Base-by-base conservation (phyloP, 805 yeast genomes). In the Kuraishia piskuri region DNA sequence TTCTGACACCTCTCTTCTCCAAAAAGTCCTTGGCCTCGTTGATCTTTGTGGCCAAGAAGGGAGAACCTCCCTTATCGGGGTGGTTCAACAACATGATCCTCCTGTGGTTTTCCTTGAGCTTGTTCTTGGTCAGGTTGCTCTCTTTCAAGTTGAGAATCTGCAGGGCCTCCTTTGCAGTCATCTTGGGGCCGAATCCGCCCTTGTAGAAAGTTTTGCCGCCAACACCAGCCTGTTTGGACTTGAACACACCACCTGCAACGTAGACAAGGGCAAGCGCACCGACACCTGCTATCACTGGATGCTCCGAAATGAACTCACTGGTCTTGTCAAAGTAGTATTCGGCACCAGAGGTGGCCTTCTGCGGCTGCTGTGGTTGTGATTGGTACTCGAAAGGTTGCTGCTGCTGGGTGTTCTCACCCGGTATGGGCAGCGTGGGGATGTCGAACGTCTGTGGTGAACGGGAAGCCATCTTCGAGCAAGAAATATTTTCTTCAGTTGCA, bases 1-100 rank as follows among this genome's bases (percentile, higher is more conserved):
- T 49, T 22, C 51, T 49, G 19, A 49, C 49, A 17, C 83, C 84
- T 64, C 84, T 78, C 67, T 84, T 84, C 55, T 82, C 84, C 65
- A 88, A 72, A 61, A 86, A 79, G 61, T 89, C 95, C 63, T 86
- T 85, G 24, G 97, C 97, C 71, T 91, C 96, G 67, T 91, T 91
- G 56, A 91, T 86, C 73, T 91, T 91, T 55, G 91, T 84, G 49
- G 97, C 96, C 68, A 91, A 67, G 62, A 79, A 90, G 24, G 95
- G 88, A 10, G 95, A 86, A 1, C 97, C 97, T 36, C 97, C 97
- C 65, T 84, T 87, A 72, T 91, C 97, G 10, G 97, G 97, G 65
- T 91, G 97, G 67, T 91, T 91, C 50, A 86, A 79, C 69, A 89
- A 70, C 94, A 91, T 88, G 62, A 90, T 84, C 61, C 75, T 76